Conservation (phyloP, 441 rosid genomes). For the Pelargonium myrrhifolium region DNA sequence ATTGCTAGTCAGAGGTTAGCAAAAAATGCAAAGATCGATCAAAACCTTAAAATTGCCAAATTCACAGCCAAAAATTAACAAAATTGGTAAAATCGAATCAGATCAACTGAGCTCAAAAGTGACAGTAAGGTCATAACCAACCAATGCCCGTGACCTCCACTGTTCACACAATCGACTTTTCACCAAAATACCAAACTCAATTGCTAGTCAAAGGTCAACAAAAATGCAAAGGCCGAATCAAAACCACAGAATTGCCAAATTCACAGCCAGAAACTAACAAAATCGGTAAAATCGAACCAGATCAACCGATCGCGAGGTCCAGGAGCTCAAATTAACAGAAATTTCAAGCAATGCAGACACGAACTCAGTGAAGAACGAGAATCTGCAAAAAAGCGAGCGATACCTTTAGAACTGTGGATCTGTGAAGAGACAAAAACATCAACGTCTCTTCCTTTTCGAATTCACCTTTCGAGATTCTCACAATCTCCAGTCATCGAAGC, state of each 20-base stretch:
- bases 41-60: not conserved
- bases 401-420: slow-evolving; percentile 25
- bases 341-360: not conserved
- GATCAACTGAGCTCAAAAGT: slow-evolving; percentile 20
- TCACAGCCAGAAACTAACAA: not conserved
- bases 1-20: slow-evolving; percentile 1
- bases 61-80: not conserved
- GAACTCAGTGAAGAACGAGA: not conserved
- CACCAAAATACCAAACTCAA: not conserved
- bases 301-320: slow-evolving; percentile 19
- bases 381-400: not conserved
- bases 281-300: not conserved
- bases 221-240: not conserved
- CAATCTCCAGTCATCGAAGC: slow-evolving; percentile 3
- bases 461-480: not conserved
- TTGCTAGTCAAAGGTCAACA: slow-evolving; percentile 2
- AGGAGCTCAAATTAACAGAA: slow-evolving; percentile 14
- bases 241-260: not conserved
- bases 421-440: slow-evolving; percentile 1
- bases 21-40: slow-evolving; percentile 1
- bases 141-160: not conserved
- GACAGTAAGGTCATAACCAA: too few species aligned
- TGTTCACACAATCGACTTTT: not conserved
- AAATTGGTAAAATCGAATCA: slow-evolving; percentile 2
- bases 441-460: not conserved